Conservation (phyloP, 495 filamentous ascomycete genomes). For the Cercophora sp. region DNA sequence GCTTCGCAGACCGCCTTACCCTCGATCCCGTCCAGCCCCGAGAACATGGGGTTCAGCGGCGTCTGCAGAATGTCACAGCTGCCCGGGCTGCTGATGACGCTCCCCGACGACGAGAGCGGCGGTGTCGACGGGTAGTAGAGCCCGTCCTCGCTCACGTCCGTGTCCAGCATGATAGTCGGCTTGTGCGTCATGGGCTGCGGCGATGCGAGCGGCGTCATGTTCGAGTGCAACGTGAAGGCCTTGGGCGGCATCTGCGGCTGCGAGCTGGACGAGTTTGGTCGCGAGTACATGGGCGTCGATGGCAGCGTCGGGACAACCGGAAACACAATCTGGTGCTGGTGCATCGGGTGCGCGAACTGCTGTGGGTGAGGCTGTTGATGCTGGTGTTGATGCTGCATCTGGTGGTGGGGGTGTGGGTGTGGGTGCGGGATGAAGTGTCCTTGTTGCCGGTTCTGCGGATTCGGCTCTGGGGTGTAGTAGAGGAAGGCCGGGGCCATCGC, state of each 20-base stretch:
- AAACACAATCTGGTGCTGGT: constrained; percentile 46
- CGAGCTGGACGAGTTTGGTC: constrained; percentile 61
- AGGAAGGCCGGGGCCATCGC: constrained; percentile 79
- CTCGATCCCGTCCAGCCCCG: constrained; percentile 67
- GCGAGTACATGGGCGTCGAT: constrained; percentile 69
- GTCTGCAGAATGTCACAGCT: constrained; percentile 74
- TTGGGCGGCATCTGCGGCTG: constrained; percentile 58
- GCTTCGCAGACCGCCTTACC: constrained; percentile 74
- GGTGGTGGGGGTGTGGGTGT: constrained; percentile 56
- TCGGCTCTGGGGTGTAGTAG: constrained; percentile 83
- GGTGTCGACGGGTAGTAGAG: constrained; percentile 84
- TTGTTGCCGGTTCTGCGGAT: constrained; percentile 70
- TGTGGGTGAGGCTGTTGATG: constrained; percentile 58
- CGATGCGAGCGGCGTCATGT: constrained; percentile 72
- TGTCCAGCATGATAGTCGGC: constrained; percentile 73
- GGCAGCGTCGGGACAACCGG: constrained; percentile 52
- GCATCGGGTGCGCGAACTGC: constrained; percentile 24
- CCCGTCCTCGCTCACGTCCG: constrained; percentile 64
- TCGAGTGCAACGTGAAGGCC: constrained; percentile 52
- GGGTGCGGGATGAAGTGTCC: constrained; percentile 80
- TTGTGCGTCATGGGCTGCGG: constrained; percentile 70
- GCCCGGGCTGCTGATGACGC: constrained; percentile 80
- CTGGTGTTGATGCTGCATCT: constrained; percentile 28
- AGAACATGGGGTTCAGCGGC: constrained; percentile 76
- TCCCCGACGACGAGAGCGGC: constrained; percentile 78